A percentile compares a stretch with the other conserved stretches of the same genome.
phyloP scores from a whole-genome alignment of 2,329 filamentous ascomycete genomes.

The Ramichloridium luteum region DNA sequence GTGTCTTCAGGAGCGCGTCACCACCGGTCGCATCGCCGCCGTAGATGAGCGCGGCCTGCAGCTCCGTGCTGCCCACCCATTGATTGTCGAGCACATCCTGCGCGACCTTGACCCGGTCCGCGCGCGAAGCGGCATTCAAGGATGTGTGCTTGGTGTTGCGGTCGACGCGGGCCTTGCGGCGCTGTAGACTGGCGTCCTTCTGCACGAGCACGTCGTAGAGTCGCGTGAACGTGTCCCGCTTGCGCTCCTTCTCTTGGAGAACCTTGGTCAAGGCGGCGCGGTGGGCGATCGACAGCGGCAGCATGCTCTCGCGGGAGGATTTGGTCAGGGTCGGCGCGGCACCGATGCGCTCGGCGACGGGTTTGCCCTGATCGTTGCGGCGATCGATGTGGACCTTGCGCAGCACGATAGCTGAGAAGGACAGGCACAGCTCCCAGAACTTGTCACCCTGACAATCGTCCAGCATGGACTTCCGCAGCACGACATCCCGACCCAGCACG shows the following conservation, averaged over 20 bases:
- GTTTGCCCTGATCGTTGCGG: conserved; percentile 28
- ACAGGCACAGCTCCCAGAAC: conserved; percentile 71
- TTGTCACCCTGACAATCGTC: conserved; percentile 92
- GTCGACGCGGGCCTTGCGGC: conserved; percentile 32
- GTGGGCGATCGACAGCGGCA: conserved; percentile 61
- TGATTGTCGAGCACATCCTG: conserved; percentile 54
- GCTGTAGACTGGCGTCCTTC: conserved; percentile 37
- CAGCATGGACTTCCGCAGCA: conserved; percentile 86
- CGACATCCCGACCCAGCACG: conserved; percentile 61
- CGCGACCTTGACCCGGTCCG: conserved; percentile 25
- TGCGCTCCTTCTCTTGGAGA: conserved; percentile 48
- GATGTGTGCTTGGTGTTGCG: conserved; percentile 16
- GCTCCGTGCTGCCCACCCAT: conserved; percentile 66
- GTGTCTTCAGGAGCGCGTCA: conserved; percentile 48
- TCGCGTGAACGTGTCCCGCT: conserved; percentile 46
- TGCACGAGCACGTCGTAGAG: conserved; percentile 44
- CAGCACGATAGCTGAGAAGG: conserved; percentile 73
- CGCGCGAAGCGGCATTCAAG: conserved; percentile 1
- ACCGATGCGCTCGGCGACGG: conserved; percentile 41
- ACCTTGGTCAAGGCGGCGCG: conserved; percentile 50
- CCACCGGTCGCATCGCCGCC: conserved; percentile 45
- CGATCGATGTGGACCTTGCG: conserved; percentile 46
- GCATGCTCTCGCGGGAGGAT: conserved; percentile 33
- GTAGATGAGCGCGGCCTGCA: conserved; percentile 58
- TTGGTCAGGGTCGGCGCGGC: conserved; percentile 26